Conservation (phyloP, 441 rosid genomes). For the Dalechampia spathulata region DNA sequence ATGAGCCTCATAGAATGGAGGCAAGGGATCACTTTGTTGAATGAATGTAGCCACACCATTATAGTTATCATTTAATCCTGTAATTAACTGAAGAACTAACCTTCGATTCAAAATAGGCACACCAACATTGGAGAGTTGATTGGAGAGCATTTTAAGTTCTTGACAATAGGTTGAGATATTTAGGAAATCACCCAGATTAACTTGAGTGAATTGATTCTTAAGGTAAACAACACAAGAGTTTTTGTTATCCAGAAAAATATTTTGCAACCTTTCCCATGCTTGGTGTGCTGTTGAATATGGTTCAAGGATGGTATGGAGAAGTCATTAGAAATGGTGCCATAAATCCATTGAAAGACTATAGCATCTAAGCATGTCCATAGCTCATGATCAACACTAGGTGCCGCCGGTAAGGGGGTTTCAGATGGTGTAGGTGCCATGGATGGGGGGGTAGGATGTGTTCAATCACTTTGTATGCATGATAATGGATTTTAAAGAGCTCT, state of each 20-base stretch:
- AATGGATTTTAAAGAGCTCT: not conserved
- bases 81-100: too few relatives aligned
- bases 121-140: not conserved
- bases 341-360: not conserved
- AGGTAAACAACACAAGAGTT: not conserved
- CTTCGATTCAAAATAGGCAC: too few relatives aligned
- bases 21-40: not conserved
- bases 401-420: not conserved
- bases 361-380: not conserved
- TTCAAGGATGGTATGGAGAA: not conserved
- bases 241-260: not conserved
- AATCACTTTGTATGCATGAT: not conserved
- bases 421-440: not conserved
- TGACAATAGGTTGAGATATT: not conserved
- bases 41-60: not conserved
- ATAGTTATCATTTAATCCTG: too few relatives aligned
- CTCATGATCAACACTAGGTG: not conserved
- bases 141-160: not conserved
- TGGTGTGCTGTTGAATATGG: not conserved
- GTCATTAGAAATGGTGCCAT: not conserved
- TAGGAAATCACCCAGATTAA: not conserved
- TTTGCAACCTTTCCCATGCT: not conserved
- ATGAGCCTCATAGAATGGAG: not conserved
- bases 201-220: not conserved
- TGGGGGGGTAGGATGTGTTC: not conserved